Evolutionary conservation across 2,329 filamentous ascomycete species (phyloP), one percentile per base, ranked within the genome.

Genomic region (Huntiella decipiens): DNA sequence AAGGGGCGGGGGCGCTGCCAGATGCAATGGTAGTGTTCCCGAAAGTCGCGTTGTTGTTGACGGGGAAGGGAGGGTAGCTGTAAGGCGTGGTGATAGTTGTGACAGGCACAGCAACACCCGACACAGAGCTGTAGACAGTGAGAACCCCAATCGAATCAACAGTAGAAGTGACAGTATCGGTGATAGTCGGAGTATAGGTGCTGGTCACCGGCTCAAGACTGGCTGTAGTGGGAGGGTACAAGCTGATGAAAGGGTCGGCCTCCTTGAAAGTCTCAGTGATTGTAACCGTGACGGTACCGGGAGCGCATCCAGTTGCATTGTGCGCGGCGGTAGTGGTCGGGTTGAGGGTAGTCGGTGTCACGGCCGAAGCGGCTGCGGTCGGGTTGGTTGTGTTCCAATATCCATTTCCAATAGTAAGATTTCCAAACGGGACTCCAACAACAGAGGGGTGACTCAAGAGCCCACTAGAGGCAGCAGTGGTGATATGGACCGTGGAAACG

Each of bases 261-360:
- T 43, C 40, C 2, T 10, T 7, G 13, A 8, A 32, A 17, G 50
- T 52, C 31, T 45, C 19, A 15, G 52, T 54, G 22, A 47, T 47
- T 4, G 48, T 50, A 5, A 46, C 32, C 15, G 48, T 50, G 4
- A 47, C 35, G 3, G 42, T 34, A 22, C 32, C 37, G 11, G 4
- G 15, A 8, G 40, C 16, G 31, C 31, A 43, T n/a, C 13, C 13
- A 35, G 40, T 17, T 15, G n/a, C 16, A 7, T 31, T 17, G 28
- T 28, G 2, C 7, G 28, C 16, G 8, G 6, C 5, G 4, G 28
- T 34, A 10, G 13, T 16, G 15, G 40, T 43, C 12, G n/a, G n/a
- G 34, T 43, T 43, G 15, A 13, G n/a, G 16, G 31, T 17, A 10
- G n/a, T 6, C 31, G 8, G 39, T 43, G 13, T 34, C 33, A 38